Evolutionary conservation across 202 grass and related monocot genomes (phyloP).

Genomic region (Schoenoplectus tabernaemontani): DNA sequence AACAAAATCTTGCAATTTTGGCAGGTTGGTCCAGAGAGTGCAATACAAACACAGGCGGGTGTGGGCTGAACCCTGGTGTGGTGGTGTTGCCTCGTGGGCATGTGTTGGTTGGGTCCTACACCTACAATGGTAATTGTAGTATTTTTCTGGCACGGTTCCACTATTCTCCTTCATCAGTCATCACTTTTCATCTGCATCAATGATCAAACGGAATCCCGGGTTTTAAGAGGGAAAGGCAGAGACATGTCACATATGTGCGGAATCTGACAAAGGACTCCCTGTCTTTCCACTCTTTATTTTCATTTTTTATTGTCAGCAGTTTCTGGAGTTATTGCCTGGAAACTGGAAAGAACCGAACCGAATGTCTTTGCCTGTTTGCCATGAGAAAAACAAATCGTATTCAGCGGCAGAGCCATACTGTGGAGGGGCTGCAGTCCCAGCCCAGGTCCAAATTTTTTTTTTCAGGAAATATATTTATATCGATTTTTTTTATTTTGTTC

Average conservation of each 20-base stretch:
- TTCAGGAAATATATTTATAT: too few species aligned
- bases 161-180: neutral
- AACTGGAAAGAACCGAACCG: neutral
- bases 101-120: neutral
- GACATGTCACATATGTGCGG: neutral
- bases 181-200: neutral
- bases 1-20: neutral
- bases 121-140: neutral
- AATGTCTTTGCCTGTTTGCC: neutral
- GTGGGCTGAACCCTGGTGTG: neutral
- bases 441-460: too few species aligned
- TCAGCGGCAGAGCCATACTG: too few species aligned
- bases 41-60: neutral
- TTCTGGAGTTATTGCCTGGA: neutral
- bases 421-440: too few species aligned
- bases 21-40: neutral
- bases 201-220: slow-evolving; percentile 20
- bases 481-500: too few species aligned
- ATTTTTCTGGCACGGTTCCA: neutral
- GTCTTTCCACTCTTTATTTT: neutral
- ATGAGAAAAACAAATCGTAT: neutral
- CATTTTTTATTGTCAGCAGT: neutral
- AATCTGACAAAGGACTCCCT: slow-evolving; percentile 20
- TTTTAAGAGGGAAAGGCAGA: slow-evolving; percentile 21
- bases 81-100: slow-evolving; percentile 12